Evolutionary conservation across 768 basidiomycete genomes (phyloP).

Genomic region (Auricularia sp.): DNA sequence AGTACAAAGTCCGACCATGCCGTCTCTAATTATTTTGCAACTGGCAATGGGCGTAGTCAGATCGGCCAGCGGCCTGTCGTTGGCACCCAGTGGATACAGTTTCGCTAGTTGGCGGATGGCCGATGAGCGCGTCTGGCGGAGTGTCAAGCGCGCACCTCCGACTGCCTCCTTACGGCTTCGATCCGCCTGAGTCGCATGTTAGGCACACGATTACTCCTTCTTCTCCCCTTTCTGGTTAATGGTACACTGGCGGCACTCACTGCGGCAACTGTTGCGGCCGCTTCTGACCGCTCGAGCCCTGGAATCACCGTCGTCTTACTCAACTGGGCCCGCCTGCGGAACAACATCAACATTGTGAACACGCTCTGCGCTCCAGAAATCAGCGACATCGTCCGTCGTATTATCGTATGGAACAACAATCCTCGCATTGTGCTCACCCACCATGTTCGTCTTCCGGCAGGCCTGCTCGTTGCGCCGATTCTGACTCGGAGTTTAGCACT

Average conservation of each 20-base stretch:
- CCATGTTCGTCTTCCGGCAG: conserved; percentile 27
- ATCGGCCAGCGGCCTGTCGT: too few relatives aligned
- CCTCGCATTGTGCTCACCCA: conserved; percentile 28
- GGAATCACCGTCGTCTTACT: conserved; percentile 49
- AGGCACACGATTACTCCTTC: neutral
- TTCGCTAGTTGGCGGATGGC: too few relatives aligned
- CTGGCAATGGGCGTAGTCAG: too few relatives aligned
- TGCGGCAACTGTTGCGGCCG: neutral
- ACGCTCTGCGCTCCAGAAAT: conserved; percentile 40
- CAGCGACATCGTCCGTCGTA: conserved; percentile 34
- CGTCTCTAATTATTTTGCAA: too few relatives aligned
- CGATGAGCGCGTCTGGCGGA: too few relatives aligned
- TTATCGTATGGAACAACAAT: conserved; percentile 59
- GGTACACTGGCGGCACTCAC: neutral
- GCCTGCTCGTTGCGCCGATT: conserved; percentile 5
- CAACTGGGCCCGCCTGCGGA: conserved; percentile 59
- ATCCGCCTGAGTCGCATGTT: too few relatives aligned
- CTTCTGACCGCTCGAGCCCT: conserved; percentile 12
- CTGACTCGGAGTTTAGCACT: conserved; percentile 4
- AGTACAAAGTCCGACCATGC: too few relatives aligned
- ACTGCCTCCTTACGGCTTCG: too few relatives aligned
- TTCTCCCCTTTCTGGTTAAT: neutral
- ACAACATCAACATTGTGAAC: conserved; percentile 46
- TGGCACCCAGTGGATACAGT: too few relatives aligned
- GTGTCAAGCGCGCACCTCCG: too few relatives aligned